Conservation (phyloP, 108 stramenopile species). For the Nitzschia sp. region DNA sequence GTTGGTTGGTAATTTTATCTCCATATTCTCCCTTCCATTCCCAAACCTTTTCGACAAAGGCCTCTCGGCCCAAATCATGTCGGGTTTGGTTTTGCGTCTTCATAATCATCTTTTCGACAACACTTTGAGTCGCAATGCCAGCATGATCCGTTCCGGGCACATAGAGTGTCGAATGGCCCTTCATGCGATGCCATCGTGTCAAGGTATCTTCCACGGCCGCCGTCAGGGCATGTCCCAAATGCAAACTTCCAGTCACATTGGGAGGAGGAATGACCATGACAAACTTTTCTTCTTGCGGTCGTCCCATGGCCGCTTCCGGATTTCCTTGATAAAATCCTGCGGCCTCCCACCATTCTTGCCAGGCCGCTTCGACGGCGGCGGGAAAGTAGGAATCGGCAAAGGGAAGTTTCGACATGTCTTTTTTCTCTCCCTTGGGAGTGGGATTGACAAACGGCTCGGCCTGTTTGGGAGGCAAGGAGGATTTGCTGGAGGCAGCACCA, state of each 20-base stretch:
- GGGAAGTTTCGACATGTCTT: constrained; percentile 66
- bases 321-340: constrained; percentile 91
- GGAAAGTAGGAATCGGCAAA: constrained; percentile 97
- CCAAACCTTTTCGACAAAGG: constrained; percentile 96
- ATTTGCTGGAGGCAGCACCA: too few species aligned
- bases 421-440: constrained; percentile 88
- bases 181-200: constrained; percentile 98
- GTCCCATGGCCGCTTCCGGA: constrained; percentile 60
- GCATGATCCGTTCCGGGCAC: constrained; percentile 99
- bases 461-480: constrained; percentile 28
- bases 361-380: constrained; percentile 93
- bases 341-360: constrained; percentile 99
- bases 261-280: constrained; percentile 99
- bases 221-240: constrained; percentile 99
- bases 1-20: constrained; percentile 87
- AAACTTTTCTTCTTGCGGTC: constrained; percentile 86
- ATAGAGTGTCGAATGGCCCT: constrained; percentile 96
- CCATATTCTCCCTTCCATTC: constrained; percentile 99
- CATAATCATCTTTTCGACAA: constrained; percentile 98
- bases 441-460: constrained; percentile 70
- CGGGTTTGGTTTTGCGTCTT: constrained; percentile 89
- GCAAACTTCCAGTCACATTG: constrained; percentile 97
- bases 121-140: constrained; percentile 99
- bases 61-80: constrained; percentile 96
- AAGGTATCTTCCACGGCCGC: constrained; percentile 97